These are phyloP conservation scores for Rhizopogon salebrosus DNA, from an alignment of 768 basidiomycete species.

Conservation along the genomic window DNA sequence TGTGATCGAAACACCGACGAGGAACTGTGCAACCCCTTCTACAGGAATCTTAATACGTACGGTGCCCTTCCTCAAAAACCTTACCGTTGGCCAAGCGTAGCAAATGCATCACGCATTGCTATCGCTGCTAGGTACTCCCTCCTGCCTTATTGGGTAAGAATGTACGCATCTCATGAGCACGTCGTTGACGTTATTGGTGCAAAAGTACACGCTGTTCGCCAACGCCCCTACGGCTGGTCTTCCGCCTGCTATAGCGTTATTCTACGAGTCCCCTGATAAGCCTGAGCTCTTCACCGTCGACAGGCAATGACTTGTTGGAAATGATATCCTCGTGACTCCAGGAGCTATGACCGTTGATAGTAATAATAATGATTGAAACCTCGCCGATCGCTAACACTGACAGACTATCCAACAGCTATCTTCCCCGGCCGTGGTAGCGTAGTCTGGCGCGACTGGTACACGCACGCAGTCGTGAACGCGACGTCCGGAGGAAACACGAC, in stretches of 20 bases:
- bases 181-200: background rate
- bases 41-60: slow-evolving; percentile 68
- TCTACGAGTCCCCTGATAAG: slow-evolving; percentile 74
- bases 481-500: slow-evolving; percentile 38
- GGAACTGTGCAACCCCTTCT: slow-evolving; percentile 81
- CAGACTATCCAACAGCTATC: slow-evolving; percentile 34
- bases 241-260: slow-evolving; percentile 69
- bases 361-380: slow-evolving; percentile 38
- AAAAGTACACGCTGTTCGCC: slow-evolving; percentile 68
- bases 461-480: slow-evolving; percentile 49
- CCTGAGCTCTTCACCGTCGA: slow-evolving; percentile 58
- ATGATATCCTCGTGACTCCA: slow-evolving; percentile 69
- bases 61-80: slow-evolving; percentile 75
- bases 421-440: slow-evolving; percentile 58
- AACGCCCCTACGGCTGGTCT: slow-evolving; percentile 60
- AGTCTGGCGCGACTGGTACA: slow-evolving; percentile 73
- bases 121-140: slow-evolving; percentile 68
- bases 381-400: background rate
- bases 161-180: background rate
- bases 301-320: slow-evolving; percentile 67
- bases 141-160: slow-evolving; percentile 73
- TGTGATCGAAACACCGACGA: slow-evolving; percentile 60
- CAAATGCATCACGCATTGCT: slow-evolving; percentile 64
- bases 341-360: slow-evolving; percentile 67
- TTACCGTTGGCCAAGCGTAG: slow-evolving; percentile 77